Conservation (phyloP, 345 rosid genomes). For the Chamaenerion angustifolium region DNA sequence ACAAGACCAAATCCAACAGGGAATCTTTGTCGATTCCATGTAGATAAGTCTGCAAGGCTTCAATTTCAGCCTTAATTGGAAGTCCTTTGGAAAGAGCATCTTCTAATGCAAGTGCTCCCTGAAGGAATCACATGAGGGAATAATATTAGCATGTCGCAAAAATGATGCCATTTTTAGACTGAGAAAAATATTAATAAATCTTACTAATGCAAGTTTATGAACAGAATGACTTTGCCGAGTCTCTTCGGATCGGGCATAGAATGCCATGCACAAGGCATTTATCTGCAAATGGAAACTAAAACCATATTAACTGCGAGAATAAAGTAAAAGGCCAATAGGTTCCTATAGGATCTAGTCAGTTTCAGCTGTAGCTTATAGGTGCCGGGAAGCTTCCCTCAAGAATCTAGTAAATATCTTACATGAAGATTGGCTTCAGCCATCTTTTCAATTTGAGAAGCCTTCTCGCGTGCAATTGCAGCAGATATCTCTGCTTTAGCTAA, state of each 20-base stretch:
- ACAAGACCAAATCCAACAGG: conserved; percentile 56
- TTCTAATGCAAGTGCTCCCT: conserved; percentile 88
- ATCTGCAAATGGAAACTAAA: conserved; percentile 32
- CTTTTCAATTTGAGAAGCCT: conserved; percentile 73
- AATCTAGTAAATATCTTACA: conserved; percentile 23
- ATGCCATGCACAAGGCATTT: conserved; percentile 84
- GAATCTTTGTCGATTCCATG: conserved; percentile 65
- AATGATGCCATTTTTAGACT: background rate
- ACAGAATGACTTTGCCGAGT: conserved; percentile 80
- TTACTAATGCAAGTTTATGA: conserved; percentile 93
- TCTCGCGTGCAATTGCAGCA: conserved; percentile 62
- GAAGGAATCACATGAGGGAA: conserved; percentile 6
- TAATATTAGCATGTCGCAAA: background rate
- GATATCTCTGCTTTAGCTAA: conserved; percentile 68
- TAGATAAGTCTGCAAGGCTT: conserved; percentile 39
- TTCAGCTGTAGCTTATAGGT: background rate
- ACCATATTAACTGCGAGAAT: background rate
- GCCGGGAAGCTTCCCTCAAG: background rate
- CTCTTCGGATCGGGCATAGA: conserved; percentile 90
- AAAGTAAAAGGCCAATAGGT: too few species aligned
- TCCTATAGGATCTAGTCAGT: background rate
- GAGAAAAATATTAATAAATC: conserved; percentile 1
- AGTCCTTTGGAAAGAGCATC: conserved; percentile 83
- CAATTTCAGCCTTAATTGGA: conserved; percentile 73
- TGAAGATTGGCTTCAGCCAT: conserved; percentile 84